Conservation (phyloP, 345 rosid species). For the Melaleuca quinquenervia region DNA sequence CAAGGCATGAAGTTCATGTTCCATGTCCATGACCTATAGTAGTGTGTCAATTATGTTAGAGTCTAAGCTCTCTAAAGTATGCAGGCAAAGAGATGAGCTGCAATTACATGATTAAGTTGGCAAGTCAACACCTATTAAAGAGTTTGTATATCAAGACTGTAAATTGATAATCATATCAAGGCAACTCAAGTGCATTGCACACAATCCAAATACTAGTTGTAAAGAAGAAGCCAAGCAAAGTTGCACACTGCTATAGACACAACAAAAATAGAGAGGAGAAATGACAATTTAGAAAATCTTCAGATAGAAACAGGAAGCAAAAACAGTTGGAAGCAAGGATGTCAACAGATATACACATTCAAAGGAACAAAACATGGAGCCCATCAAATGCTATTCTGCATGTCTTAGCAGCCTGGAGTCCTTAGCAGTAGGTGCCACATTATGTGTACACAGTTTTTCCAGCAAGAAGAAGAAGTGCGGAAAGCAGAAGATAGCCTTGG, state of each 20-base stretch:
- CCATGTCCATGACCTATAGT: conserved; percentile 91
- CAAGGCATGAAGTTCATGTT: conserved; percentile 70
- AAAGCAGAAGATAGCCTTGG: not conserved
- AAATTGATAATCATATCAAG: not conserved
- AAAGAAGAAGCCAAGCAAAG: not conserved
- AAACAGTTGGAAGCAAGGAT: not conserved
- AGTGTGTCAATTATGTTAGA: not conserved
- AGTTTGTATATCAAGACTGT: not conserved
- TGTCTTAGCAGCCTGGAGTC: not conserved
- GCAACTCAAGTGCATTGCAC: not conserved
- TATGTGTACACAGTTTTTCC: not conserved
- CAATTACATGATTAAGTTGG: not conserved
- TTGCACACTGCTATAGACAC: not conserved
- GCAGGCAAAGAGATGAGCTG: not conserved
- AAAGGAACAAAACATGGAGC: not conserved
- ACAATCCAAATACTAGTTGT: not conserved
- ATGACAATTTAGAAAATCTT: not conserved
- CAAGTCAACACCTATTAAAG: not conserved
- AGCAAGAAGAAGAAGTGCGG: not conserved
- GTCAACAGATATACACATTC: not conserved
- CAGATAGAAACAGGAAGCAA: not conserved
- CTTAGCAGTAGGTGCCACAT: not conserved
- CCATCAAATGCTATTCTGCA: not conserved
- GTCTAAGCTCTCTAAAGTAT: not conserved
- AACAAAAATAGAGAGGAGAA: not conserved